Conservation (phyloP, 179 eudicot genomes). For the Monotropa hypopitys region DNA sequence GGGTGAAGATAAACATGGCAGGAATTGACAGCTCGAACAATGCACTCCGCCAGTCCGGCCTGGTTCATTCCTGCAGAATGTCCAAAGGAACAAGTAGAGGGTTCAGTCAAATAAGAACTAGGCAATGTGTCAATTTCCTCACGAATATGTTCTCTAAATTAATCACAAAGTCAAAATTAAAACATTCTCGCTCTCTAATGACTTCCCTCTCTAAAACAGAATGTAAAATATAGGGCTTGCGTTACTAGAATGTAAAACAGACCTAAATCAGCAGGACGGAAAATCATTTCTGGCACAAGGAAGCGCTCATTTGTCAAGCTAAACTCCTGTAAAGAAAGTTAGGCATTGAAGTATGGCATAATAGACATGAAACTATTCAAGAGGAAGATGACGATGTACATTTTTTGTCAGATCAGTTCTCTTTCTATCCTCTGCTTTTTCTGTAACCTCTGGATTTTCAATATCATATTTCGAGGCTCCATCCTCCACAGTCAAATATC, state of each 20-base stretch:
- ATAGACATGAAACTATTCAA: background rate
- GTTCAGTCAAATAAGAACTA: background rate
- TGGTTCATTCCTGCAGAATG: conserved; percentile 66
- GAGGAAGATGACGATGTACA: conserved; percentile 23
- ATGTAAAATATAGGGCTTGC: background rate
- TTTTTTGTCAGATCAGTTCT: conserved; percentile 59
- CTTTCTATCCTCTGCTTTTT: conserved; percentile 32
- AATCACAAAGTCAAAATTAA: background rate
- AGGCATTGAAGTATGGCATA: conserved; percentile 3
- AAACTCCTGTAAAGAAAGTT: conserved; percentile 48
- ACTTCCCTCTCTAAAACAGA: background rate
- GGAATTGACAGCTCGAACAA: conserved; percentile 77
- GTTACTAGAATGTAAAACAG: conserved; percentile 10
- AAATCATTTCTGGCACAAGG: conserved; percentile 99
- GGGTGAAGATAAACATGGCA: conserved; percentile 92
- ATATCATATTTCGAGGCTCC: conserved; percentile 20
- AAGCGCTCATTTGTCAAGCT: conserved; percentile 88
- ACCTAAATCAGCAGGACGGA: conserved; percentile 95
- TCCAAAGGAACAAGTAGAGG: background rate
- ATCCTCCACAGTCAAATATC: conserved; percentile 41
- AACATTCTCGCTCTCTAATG: background rate
- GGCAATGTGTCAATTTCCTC: background rate
- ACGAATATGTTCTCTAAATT: background rate
- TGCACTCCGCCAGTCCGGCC: conserved; percentile 96
- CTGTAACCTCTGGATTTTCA: conserved; percentile 26